phyloP scores from a whole-genome alignment of 805 yeast species.

The Sungouiella thailandica region DNA sequence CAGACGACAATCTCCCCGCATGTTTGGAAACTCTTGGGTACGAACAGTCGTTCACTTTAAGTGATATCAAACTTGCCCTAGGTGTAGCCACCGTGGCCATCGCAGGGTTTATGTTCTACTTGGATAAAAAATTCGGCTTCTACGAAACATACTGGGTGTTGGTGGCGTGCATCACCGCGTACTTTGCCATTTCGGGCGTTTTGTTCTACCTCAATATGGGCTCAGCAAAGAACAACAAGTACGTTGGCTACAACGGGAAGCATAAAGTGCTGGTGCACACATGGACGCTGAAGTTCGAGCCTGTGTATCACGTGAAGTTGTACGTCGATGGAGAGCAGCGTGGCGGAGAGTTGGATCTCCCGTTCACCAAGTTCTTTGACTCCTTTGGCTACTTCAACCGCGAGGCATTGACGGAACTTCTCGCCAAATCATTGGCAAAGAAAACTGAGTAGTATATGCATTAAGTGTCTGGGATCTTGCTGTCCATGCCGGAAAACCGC shows the following conservation, averaged over 20 bases:
- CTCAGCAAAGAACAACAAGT: conserved; percentile 40
- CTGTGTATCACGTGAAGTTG: conserved; percentile 37
- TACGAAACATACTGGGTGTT: conserved; percentile 34
- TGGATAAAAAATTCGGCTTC: conserved; percentile 47
- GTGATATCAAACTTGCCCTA: conserved; percentile 44
- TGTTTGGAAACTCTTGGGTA: conserved; percentile 42
- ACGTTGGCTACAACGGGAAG: conserved; percentile 35
- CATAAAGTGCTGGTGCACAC: conserved; percentile 37
- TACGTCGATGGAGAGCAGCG: conserved; percentile 19
- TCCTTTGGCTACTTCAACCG: conserved; percentile 41
- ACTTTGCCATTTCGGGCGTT: conserved; percentile 31
- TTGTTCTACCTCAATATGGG: conserved; percentile 29
- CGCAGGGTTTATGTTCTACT: conserved; percentile 42
- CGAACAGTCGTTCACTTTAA: conserved; percentile 40
- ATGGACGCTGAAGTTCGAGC: conserved; percentile 40
- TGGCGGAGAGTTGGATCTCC: conserved; percentile 23
- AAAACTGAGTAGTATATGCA: conserved; percentile 3
- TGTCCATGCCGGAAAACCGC: conserved; percentile 34
- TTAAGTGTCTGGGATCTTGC: conserved; percentile 18
- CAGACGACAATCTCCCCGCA: conserved; percentile 45
- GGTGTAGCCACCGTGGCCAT: conserved; percentile 44
- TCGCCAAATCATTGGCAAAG: conserved; percentile 19
- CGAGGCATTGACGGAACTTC: conserved; percentile 23
- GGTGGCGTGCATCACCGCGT: conserved; percentile 30
- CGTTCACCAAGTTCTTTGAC: conserved; percentile 39